These are phyloP conservation scores for Galerina marginata DNA, from an alignment of 768 basidiomycete species.

Conservation along the genomic window DNA sequence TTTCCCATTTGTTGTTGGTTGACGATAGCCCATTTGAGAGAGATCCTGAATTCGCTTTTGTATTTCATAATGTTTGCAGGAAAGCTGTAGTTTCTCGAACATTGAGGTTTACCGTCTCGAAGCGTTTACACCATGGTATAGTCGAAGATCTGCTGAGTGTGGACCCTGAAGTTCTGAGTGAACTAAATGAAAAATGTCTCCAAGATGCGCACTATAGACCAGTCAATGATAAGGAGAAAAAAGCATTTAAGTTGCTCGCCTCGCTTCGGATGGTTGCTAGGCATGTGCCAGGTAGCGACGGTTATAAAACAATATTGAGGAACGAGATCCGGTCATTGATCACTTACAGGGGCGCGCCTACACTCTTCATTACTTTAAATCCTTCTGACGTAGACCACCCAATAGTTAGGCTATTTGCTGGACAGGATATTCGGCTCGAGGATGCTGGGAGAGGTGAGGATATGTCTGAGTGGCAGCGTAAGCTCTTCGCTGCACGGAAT, in stretches of 20 bases:
- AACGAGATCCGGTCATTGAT: slow-evolving; percentile 27
- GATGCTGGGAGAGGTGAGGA: slow-evolving; percentile 9
- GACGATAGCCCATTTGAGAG: not conserved
- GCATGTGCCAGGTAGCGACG: slow-evolving; percentile 24
- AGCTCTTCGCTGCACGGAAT: slow-evolving; percentile 20
- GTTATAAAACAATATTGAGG: slow-evolving; percentile 19
- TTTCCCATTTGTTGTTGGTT: not conserved
- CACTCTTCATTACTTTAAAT: slow-evolving; percentile 28
- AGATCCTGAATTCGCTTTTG: not conserved
- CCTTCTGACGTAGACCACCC: slow-evolving; percentile 26
- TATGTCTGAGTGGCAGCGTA: slow-evolving; percentile 7
- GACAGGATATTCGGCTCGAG: slow-evolving; percentile 18
- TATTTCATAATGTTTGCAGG: not conserved
- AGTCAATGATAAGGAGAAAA: not conserved
- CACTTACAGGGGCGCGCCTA: slow-evolving; percentile 16
- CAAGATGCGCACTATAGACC: not conserved
- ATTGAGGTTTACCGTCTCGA: not conserved
- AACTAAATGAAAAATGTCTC: not conserved
- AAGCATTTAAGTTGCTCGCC: not conserved
- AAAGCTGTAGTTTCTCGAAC: not conserved
- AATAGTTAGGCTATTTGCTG: slow-evolving; percentile 19
- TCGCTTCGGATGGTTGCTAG: slow-evolving; percentile 11
- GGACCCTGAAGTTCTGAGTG: not conserved
- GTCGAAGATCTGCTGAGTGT: not conserved
- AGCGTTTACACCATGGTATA: not conserved